Evolutionary conservation across 371 early-diverging fungal species (phyloP).

Genomic region (Mucor sp.): DNA sequence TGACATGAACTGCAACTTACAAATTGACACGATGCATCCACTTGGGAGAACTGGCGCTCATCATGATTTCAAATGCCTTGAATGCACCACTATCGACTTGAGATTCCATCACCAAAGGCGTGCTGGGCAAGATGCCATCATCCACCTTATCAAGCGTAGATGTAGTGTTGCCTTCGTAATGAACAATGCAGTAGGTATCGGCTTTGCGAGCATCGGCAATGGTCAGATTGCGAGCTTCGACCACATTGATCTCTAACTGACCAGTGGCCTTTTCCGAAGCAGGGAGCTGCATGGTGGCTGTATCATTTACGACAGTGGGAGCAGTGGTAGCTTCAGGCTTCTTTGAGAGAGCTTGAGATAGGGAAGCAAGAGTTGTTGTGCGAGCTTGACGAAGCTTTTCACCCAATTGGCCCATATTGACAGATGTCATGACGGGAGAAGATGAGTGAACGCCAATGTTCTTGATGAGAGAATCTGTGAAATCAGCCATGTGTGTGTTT

Average conservation of each 20-base stretch:
- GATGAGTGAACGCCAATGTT: slow-evolving; percentile 14
- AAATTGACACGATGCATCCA: slow-evolving; percentile 74
- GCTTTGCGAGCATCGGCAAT: slow-evolving; percentile 40
- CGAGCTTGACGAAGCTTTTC: slow-evolving; percentile 19
- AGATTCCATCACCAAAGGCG: not conserved
- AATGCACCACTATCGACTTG: slow-evolving; percentile 19
- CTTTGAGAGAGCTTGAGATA: slow-evolving; percentile 15
- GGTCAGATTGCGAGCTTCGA: slow-evolving; percentile 52
- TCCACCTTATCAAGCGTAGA: slow-evolving; percentile 38
- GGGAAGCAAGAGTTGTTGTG: slow-evolving; percentile 11
- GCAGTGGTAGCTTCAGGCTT: not conserved
- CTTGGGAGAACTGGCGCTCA: slow-evolving; percentile 52
- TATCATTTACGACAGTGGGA: not conserved
- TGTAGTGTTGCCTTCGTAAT: slow-evolving; percentile 49
- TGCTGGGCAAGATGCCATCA: slow-evolving; percentile 12
- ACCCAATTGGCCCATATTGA: slow-evolving; percentile 15
- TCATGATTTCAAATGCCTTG: slow-evolving; percentile 38
- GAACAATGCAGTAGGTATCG: slow-evolving; percentile 52
- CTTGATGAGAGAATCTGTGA: slow-evolving; percentile 18
- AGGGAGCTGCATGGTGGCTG: not conserved
- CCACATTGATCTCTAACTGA: slow-evolving; percentile 32
- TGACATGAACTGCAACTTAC: slow-evolving; percentile 41
- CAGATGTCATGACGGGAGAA: slow-evolving; percentile 2
- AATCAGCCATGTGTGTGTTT: slow-evolving; percentile 9
- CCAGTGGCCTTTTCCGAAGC: slow-evolving; percentile 32